phyloP scores from a whole-genome alignment of 2,329 filamentous ascomycete species.

The Ceratocystis ficicola region DNA sequence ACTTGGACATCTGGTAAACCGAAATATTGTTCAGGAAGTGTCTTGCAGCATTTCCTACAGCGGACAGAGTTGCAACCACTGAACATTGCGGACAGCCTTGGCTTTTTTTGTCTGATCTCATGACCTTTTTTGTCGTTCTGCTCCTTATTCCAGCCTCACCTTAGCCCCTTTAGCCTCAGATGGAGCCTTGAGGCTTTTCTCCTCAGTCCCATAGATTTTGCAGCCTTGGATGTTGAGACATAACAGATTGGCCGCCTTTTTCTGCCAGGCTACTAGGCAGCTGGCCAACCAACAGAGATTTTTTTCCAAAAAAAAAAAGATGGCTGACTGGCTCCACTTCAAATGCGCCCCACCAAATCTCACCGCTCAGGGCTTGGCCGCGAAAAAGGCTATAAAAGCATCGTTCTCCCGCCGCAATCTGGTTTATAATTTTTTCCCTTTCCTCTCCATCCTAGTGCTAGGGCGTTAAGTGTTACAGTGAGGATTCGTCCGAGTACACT shows the following conservation, averaged over 20 bases:
- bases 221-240: too few relatives aligned
- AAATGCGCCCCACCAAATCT: background rate
- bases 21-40: constrained; percentile 18
- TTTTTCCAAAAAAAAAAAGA: background rate
- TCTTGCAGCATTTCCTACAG: background rate
- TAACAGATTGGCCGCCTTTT: too few relatives aligned
- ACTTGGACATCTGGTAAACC: constrained; percentile 23
- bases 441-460: constrained; percentile 48
- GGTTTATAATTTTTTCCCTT: constrained; percentile 33
- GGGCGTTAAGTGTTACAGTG: constrained; percentile 70
- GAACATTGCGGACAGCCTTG: constrained; percentile 20
- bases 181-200: background rate
- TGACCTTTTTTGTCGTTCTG: background rate
- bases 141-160: background rate
- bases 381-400: constrained; percentile 30
- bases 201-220: too few relatives aligned
- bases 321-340: constrained; percentile 5
- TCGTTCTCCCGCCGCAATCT: constrained; percentile 14
- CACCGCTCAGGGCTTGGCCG: constrained; percentile 16
- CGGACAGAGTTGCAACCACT: constrained; percentile 9
- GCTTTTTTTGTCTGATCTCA: constrained; percentile 14
- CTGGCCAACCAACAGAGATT: background rate
- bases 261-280: background rate
- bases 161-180: background rate
- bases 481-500: constrained; percentile 62